Base-by-base conservation (phyloP, 352 stramenopile species). In the Pythium grandisporangium region DNA sequence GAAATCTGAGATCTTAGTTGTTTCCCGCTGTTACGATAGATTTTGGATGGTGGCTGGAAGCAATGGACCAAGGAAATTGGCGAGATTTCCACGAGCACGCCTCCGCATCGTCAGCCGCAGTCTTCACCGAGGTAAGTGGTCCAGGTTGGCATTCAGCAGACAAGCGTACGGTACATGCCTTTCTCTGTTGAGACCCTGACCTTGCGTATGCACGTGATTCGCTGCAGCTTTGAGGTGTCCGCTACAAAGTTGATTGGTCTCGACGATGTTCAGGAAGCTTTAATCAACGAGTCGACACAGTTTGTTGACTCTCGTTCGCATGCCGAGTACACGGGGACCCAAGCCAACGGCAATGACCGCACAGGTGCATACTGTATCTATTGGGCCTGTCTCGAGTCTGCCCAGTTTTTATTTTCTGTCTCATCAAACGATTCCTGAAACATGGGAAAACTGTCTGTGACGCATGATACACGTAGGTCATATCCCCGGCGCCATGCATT, bases 21-120 rank as follows among this genome's bases (percentile, higher is more conserved):
- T n/a, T n/a, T n/a, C n/a, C n/a, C 5, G 11, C 36, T 26, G 25
- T n/a, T 33, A 3, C 5, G 30, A 5, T 44, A 81, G 68, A 61
- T 89, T 34, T 58, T 90, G 22, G 58, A 90, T 45, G 77, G 77
- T 37, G 77, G 77, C 10, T 66, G 73, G 39, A 80, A 83, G 41
- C 62, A 84, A 16, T 90, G 77, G 77, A 47, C 72, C 23, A 48
- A 61, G 1, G 58, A 79, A 27, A 65, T 45, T 5, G 66, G 73
- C 26, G 41, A 62, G 19, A 57, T 84, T n/a, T 60, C 66, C 8
- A 71, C 63, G 2, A 59, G 40, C 5, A 46, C 33, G 22, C 24
- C 29, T n/a, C n/a, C n/a, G n/a, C n/a, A n/a, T n/a, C n/a, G n/a
- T n/a, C n/a, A n/a, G n/a, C n/a, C n/a, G n/a, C n/a, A n/a, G n/a